These are phyloP conservation scores for Rhizodiscina lignyota DNA, from an alignment of 495 filamentous ascomycete genomes.

Conservation along the genomic window DNA sequence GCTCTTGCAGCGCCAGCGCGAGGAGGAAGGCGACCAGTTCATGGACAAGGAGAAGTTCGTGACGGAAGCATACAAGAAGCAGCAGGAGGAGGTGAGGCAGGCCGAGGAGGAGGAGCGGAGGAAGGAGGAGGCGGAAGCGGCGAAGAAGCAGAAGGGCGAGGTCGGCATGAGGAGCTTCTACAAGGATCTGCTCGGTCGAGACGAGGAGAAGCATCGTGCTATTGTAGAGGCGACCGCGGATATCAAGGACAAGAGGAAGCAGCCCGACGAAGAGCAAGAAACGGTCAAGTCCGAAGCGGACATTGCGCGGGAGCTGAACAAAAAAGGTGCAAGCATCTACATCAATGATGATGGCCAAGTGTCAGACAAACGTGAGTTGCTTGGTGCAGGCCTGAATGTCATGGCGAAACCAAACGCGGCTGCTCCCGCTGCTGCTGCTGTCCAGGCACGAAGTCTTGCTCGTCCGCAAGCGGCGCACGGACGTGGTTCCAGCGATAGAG, in stretches of 20 bases:
- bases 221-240: constrained; percentile 46
- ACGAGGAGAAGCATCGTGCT: constrained; percentile 58
- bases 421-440: constrained; percentile 4
- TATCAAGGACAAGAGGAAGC: constrained; percentile 1
- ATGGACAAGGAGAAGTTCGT: constrained; percentile 95
- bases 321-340: constrained; percentile 47
- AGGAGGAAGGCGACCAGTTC: constrained; percentile 86
- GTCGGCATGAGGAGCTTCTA: constrained; percentile 84
- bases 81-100: constrained; percentile 68
- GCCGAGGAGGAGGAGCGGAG: constrained; percentile 67
- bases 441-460: not conserved
- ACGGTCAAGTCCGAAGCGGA: constrained; percentile 55
- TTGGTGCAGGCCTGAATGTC: constrained; percentile 79
- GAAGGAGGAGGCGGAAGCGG: constrained; percentile 52
- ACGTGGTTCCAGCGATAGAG: constrained; percentile 32
- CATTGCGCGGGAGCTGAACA: constrained; percentile 55
- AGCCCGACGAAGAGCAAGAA: constrained; percentile 7
- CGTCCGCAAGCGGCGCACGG: constrained; percentile 26
- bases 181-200: constrained; percentile 59
- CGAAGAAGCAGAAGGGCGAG: constrained; percentile 43
- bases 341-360: constrained; percentile 91
- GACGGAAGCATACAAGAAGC: constrained; percentile 84
- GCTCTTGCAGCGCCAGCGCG: constrained; percentile 69
- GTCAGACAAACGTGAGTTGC: constrained; percentile 80
- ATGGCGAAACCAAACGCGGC: constrained; percentile 38